Base-by-base conservation (phyloP, 1,139 yeast genomes). In the Zhuliangozyma parablackwelliae region DNA sequence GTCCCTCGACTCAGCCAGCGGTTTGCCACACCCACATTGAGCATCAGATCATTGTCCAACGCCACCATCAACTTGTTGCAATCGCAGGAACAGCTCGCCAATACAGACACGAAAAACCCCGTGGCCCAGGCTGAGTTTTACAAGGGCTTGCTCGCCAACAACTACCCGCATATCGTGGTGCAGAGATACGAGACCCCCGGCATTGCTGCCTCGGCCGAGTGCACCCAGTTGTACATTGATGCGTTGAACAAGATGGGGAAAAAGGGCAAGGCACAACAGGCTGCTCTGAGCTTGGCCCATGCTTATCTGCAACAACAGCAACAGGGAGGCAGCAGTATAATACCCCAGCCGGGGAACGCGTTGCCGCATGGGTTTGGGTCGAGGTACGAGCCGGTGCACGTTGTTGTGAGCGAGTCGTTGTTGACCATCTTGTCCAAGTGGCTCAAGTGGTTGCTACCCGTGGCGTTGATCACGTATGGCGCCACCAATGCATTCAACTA, bases 181-280 rank as follows among this genome's bases (percentile, higher is more conserved):
- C 84, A 94, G 40, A 75, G 99, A 42, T 94, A 78, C 59, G 97
- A 92, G 57, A 82, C 95, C 6, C 84, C 94, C 0, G 96, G 96
- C 7, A 87, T 92, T 37, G 94, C 95, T 9, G 68, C 82, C 16
- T 80, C 84, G 40, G 72, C 78, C 1, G 95, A 85, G 46, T 84
- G 97, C 61, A 80, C 89, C 38, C 73, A 72, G 42, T 64, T 86
- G 34, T 92, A 92, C 57, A 67, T 80, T 40, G 87, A 84, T 41
- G 97, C 97, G 2, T 69, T 92, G 49, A 78, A 78, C 49, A 78
- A 78, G 49, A 69, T 82, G 44, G 97, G 96, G 30, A 82, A 87
- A 48, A 71, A 72, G 47, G 84, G 80, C 31, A 86, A 85, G 59
- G 95, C 96, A 1, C 87, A 80, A 39, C 72, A 72, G 40, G 69